phyloP scores from a whole-genome alignment of 306 rosid species.

The Malus orientalis region DNA sequence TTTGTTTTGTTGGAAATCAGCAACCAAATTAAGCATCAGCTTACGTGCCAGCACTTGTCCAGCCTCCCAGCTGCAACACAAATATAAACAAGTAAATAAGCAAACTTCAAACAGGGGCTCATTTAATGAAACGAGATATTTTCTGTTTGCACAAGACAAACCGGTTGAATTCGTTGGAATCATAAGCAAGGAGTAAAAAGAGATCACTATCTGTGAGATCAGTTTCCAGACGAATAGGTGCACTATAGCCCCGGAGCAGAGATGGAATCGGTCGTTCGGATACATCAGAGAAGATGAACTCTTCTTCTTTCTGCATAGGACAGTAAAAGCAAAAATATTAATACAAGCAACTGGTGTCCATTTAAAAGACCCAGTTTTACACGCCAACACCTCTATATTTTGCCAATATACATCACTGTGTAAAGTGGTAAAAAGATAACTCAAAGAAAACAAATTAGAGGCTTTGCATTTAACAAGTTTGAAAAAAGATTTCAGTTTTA shows the following conservation, averaged over 20 bases:
- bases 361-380: neutral
- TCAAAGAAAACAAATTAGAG: neutral
- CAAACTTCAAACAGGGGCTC: constrained; percentile 2
- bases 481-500: neutral
- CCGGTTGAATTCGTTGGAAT: constrained; percentile 95
- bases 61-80: constrained; percentile 86
- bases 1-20: constrained; percentile 72
- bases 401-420: neutral
- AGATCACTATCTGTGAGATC: constrained; percentile 71
- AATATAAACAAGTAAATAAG: constrained; percentile 13
- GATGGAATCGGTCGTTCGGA: constrained; percentile 90
- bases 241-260: constrained; percentile 80
- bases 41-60: constrained; percentile 88
- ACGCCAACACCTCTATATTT: neutral
- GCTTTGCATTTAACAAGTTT: neutral
- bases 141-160: constrained; percentile 35
- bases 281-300: constrained; percentile 68
- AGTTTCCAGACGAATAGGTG: constrained; percentile 87
- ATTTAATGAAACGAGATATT: constrained; percentile 1
- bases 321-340: constrained; percentile 1
- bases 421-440: neutral
- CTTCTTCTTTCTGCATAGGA: constrained; percentile 76
- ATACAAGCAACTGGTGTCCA: neutral
- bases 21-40: constrained; percentile 79
- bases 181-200: constrained; percentile 86